phyloP scores from a whole-genome alignment of 1,284 basidiomycete species.

The Rugosomyces carneus region DNA sequence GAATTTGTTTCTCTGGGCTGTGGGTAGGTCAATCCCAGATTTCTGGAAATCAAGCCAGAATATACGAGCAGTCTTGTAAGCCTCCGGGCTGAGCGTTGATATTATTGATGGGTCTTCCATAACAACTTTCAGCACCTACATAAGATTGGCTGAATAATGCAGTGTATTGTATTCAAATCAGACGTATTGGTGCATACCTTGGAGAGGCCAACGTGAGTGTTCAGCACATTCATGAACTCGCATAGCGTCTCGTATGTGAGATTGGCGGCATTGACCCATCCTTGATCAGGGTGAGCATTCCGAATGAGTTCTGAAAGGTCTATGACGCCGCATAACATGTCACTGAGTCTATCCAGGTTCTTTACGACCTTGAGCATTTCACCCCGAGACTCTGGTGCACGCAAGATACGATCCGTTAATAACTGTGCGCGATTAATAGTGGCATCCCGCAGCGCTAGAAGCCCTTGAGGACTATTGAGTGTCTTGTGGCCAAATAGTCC shows the following conservation, averaged over 20 bases:
- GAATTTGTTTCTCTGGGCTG: conserved; percentile 72
- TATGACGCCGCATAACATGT: conserved; percentile 93
- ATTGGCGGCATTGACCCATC: conserved; percentile 84
- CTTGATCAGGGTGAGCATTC: conserved; percentile 84
- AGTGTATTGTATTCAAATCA: neutral
- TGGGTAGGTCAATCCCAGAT: conserved; percentile 89
- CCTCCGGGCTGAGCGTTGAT: conserved; percentile 59
- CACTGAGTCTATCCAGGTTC: conserved; percentile 92
- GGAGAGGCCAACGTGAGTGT: conserved; percentile 92
- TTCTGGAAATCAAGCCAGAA: conserved; percentile 98
- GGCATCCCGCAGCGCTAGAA: conserved; percentile 60
- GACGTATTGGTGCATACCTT: conserved; percentile 46
- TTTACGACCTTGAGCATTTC: conserved; percentile 86
- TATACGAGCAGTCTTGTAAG: conserved; percentile 81
- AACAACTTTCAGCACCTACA: conserved; percentile 59
- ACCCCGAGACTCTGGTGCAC: conserved; percentile 53
- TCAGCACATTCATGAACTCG: conserved; percentile 96
- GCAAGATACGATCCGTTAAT: conserved; percentile 69
- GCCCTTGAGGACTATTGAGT: conserved; percentile 55
- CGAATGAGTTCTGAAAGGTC: conserved; percentile 93
- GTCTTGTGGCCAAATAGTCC: conserved; percentile 72
- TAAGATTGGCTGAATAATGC: neutral
- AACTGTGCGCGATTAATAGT: conserved; percentile 70
- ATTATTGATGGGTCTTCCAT: conserved; percentile 58
- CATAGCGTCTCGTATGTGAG: conserved; percentile 87